Base-by-base conservation (phyloP, 495 filamentous ascomycete genomes). In the Cetradonia linearis region DNA sequence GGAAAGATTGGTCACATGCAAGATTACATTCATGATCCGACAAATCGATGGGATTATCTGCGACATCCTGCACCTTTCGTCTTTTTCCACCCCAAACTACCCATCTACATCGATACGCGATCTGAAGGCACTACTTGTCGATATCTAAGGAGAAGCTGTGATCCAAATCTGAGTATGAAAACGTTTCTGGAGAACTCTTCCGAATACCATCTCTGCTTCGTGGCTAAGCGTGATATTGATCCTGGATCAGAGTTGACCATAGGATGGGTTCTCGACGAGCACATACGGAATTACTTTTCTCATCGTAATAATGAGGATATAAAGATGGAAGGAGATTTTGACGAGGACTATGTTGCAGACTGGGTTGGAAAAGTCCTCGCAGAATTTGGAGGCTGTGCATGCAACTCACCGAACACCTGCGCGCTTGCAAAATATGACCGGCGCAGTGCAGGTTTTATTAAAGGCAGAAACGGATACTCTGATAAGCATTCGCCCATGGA, bases 101-200 rank as follows among this genome's bases (percentile, higher is more conserved):
- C 92, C 0, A 79, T 98, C 16, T 95, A 90, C 73, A 91, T 98
- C 62, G 93, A 98, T 70, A 88, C 88, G 5, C 82, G 93, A 33
- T 78, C 78, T 61, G 88, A 91, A 74, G 93, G 92, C 16, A 94
- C 87, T 18, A 75, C 82, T 18, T 83, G 91, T 52, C 86, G 93
- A 33, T 96, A 90, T 68, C 81, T 90, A 23, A 81, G 93, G 38
- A 81, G 92, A 53, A 96, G 93, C 66, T 98, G 93, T 71, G 81
- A 78, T 54, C 87, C 93, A 2, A 98, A 96, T 66, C 77, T 91
- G 27, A 74, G 73, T 8, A 77, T 98, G 71, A 89, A 88, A 60
- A 91, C 89, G 0, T 85, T 86, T 63, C 80, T 96, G 44, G 86
- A 85, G 4, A 83, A 86, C 47, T 78, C 79, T 16, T 78, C 80